Percentiles rank a stretch among this genome's conserved stretches.
These are phyloP conservation scores for Candida broadrunensis DNA, from an alignment of 805 yeast genomes.

Conservation along the genomic window DNA sequence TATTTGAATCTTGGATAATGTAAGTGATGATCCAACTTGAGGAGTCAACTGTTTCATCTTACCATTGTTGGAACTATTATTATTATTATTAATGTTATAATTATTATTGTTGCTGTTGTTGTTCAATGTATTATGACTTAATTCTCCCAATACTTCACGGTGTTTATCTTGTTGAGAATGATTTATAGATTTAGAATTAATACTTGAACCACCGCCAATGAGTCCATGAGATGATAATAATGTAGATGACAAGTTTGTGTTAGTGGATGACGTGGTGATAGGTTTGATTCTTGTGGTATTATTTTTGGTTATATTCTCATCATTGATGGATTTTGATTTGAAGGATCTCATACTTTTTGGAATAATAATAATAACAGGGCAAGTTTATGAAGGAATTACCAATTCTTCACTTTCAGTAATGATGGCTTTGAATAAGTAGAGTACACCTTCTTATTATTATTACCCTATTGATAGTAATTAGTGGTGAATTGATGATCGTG, in stretches of 20 bases:
- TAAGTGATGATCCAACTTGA: neutral
- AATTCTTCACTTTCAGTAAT: no score
- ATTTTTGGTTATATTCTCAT: constrained; percentile 13
- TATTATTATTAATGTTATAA: neutral
- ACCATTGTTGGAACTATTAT: neutral
- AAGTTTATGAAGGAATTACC: no score
- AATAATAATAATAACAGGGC: neutral
- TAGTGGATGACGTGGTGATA: neutral
- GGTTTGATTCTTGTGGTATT: neutral
- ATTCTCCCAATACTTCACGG: neutral
- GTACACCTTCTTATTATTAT: no score
- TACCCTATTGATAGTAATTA: no score
- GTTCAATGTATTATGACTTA: neutral
- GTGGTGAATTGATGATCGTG: no score
- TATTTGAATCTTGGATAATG: constrained; percentile 11
- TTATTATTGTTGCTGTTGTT: no score
- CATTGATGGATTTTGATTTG: constrained; percentile 10
- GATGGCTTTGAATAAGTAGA: no score
- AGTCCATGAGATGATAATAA: neutral
- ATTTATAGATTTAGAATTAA: constrained; percentile 4
- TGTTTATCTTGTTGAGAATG: neutral
- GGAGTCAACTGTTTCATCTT: neutral
- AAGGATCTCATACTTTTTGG: constrained; percentile 11
- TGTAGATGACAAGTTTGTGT: neutral
- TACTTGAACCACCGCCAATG: no score